Conservation (phyloP, 164 flowering plant genomes). For the Annona cherimola region DNA sequence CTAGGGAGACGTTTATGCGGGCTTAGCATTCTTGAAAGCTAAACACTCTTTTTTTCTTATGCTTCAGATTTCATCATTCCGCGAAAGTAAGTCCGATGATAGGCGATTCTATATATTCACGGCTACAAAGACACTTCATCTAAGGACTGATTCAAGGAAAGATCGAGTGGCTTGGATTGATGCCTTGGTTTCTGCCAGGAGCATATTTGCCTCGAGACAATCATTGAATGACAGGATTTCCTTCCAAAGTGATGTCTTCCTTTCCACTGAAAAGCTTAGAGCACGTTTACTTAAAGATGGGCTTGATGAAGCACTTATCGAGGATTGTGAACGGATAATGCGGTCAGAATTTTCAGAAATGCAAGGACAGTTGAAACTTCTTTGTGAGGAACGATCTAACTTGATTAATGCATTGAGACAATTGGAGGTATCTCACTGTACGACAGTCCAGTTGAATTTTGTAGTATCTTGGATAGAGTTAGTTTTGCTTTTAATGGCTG, state of each 20-base stretch:
- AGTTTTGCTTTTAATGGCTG: neutral
- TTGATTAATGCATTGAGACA: conserved; percentile 70
- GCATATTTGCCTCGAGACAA: conserved; percentile 31
- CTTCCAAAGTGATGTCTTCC: conserved; percentile 40
- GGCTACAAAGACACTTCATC: conserved; percentile 86
- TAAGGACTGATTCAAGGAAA: conserved; percentile 58
- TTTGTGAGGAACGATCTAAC: conserved; percentile 57
- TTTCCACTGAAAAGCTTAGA: conserved; percentile 70
- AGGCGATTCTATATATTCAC: conserved; percentile 82
- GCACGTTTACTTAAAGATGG: conserved; percentile 63
- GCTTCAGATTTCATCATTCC: conserved; percentile 63
- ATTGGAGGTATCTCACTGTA: conserved; percentile 49
- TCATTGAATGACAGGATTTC: conserved; percentile 40
- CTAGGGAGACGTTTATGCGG: too few species aligned
- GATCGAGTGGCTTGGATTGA: conserved; percentile 82
- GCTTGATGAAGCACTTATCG: conserved; percentile 44
- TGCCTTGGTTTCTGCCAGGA: conserved; percentile 62
- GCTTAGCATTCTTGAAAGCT: conserved; percentile 3
- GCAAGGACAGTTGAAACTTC: conserved; percentile 59
- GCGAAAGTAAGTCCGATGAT: conserved; percentile 85
- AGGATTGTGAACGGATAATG: conserved; percentile 86
- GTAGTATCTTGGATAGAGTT: neutral
- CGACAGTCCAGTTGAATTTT: neutral
- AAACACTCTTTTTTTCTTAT: conserved; percentile 2
- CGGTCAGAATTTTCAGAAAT: conserved; percentile 67